Evolutionary conservation across 2,329 filamentous ascomycete species (phyloP).

Genomic region (Exophiala calicioides): DNA sequence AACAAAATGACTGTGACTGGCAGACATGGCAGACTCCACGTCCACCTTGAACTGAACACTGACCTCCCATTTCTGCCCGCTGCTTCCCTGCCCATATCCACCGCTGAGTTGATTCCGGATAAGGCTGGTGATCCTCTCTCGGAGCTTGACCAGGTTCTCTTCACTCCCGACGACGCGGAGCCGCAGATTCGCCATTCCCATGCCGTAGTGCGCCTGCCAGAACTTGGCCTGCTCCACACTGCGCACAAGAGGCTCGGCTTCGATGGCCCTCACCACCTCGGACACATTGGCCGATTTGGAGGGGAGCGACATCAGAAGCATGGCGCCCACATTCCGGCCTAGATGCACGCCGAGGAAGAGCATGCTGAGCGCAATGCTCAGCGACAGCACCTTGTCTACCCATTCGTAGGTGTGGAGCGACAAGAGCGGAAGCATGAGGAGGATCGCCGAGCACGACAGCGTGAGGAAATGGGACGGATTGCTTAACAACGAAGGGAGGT

Average conservation of each 20-base stretch:
- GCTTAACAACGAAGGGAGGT: conserved; percentile 80
- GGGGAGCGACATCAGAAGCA: conserved; percentile 91
- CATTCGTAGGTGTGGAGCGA: conserved; percentile 77
- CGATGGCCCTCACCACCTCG: conserved; percentile 80
- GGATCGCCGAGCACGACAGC: conserved; percentile 76
- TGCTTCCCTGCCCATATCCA: conserved; percentile 73
- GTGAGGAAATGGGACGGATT: conserved; percentile 97
- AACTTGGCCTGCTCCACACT: conserved; percentile 88
- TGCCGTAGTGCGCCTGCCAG: conserved; percentile 97
- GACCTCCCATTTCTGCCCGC: conserved; percentile 86
- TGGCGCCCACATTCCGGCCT: conserved; percentile 81
- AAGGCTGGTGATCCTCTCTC: conserved; percentile 73
- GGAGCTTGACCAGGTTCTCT: conserved; percentile 71
- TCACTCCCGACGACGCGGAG: conserved; percentile 67
- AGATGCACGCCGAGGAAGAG: conserved; percentile 81
- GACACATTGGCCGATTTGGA: conserved; percentile 58
- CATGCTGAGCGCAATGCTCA: conserved; percentile 82
- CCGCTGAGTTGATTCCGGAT: conserved; percentile 85
- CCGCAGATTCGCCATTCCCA: conserved; percentile 94
- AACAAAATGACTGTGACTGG: conserved; percentile 26
- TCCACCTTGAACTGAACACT: conserved; percentile 74
- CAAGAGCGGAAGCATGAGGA: conserved; percentile 79
- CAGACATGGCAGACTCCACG: conserved; percentile 23
- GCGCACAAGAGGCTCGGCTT: conserved; percentile 72
- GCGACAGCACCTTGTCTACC: conserved; percentile 80